Percentiles rank a stretch among this genome's conserved stretches.
Evolutionary conservation across 2,329 filamentous ascomycete species (phyloP).

Genomic region (Ramularia collo-cygni): DNA sequence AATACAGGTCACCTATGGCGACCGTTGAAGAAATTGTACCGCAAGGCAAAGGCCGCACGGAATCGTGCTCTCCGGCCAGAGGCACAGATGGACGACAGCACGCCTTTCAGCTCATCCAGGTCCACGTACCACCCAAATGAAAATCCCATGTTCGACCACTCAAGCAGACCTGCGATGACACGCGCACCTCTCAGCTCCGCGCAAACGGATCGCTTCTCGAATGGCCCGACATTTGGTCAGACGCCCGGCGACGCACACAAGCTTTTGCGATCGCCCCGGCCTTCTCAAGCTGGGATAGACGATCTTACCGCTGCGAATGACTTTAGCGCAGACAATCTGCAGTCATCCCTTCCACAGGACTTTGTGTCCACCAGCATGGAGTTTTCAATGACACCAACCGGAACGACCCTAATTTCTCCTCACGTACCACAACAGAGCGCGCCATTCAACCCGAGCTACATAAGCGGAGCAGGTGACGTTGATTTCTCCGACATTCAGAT

Average conservation of each 20-base stretch:
- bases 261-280: slow-evolving; percentile 25
- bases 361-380: slow-evolving; percentile 2
- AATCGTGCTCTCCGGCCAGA: slow-evolving; percentile 41
- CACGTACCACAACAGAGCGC: slow-evolving; percentile 1
- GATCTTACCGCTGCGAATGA: slow-evolving; percentile 14
- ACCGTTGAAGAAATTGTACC: slow-evolving; percentile 54
- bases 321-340: slow-evolving; percentile 7
- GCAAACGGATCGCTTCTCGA: slow-evolving; percentile 27
- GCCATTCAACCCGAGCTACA: slow-evolving; percentile 6
- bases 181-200: slow-evolving; percentile 29
- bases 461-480: slow-evolving; percentile 7
- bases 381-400: slow-evolving; percentile 1
- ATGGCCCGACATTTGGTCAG: slow-evolving; percentile 27
- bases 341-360: slow-evolving; percentile 3
- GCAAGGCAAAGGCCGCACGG: slow-evolving; percentile 50
- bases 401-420: slow-evolving; percentile 8
- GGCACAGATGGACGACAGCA: slow-evolving; percentile 24
- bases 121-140: slow-evolving; percentile 29
- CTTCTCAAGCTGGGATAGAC: slow-evolving; percentile 12
- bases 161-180: slow-evolving; percentile 22
- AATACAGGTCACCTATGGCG: slow-evolving; percentile 55
- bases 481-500: slow-evolving; percentile 13
- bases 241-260: slow-evolving; percentile 29
- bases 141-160: slow-evolving; percentile 30
- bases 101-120: slow-evolving; percentile 11